phyloP scores from a whole-genome alignment of 2,329 filamentous ascomycete genomes.

The Alternaria angustiovoidea region DNA sequence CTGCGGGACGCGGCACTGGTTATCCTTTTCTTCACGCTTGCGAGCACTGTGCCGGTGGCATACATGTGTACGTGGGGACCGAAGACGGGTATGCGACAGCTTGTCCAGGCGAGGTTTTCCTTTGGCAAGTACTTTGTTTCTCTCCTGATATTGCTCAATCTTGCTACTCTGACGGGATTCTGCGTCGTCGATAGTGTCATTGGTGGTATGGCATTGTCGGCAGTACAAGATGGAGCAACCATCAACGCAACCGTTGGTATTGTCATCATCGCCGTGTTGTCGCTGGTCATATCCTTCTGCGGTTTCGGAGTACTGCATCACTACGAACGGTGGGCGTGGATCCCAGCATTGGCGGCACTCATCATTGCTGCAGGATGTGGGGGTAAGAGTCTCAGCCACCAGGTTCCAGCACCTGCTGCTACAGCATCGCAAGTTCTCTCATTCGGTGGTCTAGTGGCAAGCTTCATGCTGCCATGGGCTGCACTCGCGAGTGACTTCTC shows the following conservation, averaged over 20 bases:
- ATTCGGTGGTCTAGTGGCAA: conserved; percentile 69
- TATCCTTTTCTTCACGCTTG: conserved; percentile 69
- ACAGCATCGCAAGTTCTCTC: conserved; percentile 60
- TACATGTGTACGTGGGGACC: conserved; percentile 67
- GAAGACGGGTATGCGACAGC: conserved; percentile 70
- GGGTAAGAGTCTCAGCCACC: conserved; percentile 59
- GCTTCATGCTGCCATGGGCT: conserved; percentile 70
- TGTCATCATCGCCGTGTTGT: conserved; percentile 65
- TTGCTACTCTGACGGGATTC: conserved; percentile 70
- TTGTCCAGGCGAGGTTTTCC: conserved; percentile 70
- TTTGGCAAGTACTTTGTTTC: conserved; percentile 65
- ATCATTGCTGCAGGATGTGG: conserved; percentile 64
- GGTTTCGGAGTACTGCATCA: conserved; percentile 65
- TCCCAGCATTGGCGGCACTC: conserved; percentile 64
- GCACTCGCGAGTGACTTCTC: conserved; percentile 67
- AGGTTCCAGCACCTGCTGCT: conserved; percentile 55
- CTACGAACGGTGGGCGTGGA: conserved; percentile 67
- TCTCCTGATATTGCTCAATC: conserved; percentile 68
- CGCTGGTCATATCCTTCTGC: conserved; percentile 68
- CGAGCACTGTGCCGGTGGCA: conserved; percentile 63
- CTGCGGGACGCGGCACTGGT: conserved; percentile 66
- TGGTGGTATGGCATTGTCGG: conserved; percentile 60
- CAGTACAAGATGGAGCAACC: conserved; percentile 42
- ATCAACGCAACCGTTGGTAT: conserved; percentile 67
- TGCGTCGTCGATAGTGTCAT: conserved; percentile 68